phyloP scores from a whole-genome alignment of 2,329 filamentous ascomycete species.

The Fusarium robinianum region DNA sequence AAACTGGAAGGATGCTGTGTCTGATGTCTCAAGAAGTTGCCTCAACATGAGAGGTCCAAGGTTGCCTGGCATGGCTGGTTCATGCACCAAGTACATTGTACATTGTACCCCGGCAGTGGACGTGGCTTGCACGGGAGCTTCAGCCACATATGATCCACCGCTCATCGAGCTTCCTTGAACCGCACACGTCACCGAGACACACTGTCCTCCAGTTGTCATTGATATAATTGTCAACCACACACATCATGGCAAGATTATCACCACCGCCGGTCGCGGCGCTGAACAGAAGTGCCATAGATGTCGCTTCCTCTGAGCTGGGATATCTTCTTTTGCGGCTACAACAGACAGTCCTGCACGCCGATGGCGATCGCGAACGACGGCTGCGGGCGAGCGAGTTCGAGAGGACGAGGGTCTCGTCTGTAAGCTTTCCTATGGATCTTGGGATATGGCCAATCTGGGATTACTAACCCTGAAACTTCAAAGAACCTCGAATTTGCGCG shows the following conservation, averaged over 20 bases:
- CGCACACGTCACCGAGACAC: conserved; percentile 38
- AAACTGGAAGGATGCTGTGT: too few species aligned
- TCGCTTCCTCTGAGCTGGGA: conserved; percentile 56
- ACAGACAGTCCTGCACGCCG: conserved; percentile 64
- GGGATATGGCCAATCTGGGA: neutral
- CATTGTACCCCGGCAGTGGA: neutral
- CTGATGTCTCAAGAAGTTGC: too few species aligned
- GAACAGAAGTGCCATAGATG: conserved; percentile 35
- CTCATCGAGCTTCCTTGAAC: conserved; percentile 26
- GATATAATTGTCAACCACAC: conserved; percentile 11
- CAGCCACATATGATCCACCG: conserved; percentile 32
- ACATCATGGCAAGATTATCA: conserved; percentile 38
- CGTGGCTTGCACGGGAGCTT: conserved; percentile 37
- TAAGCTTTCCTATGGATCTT: conserved; percentile 44
- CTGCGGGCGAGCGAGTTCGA: conserved; percentile 68
- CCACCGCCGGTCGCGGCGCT: conserved; percentile 15
- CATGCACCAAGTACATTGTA: too few species aligned
- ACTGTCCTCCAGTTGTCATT: conserved; percentile 2
- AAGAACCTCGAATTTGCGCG: conserved; percentile 76
- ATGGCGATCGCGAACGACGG: conserved; percentile 61
- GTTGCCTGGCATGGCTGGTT: too few species aligned
- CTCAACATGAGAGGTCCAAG: too few species aligned
- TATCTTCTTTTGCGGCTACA: conserved; percentile 70
- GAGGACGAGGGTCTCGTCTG: conserved; percentile 50
- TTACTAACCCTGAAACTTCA: conserved; percentile 7